These are phyloP conservation scores for Umbelopsis sp. DNA, from an alignment of 192 early-diverging fungal species.

Conservation along the genomic window DNA sequence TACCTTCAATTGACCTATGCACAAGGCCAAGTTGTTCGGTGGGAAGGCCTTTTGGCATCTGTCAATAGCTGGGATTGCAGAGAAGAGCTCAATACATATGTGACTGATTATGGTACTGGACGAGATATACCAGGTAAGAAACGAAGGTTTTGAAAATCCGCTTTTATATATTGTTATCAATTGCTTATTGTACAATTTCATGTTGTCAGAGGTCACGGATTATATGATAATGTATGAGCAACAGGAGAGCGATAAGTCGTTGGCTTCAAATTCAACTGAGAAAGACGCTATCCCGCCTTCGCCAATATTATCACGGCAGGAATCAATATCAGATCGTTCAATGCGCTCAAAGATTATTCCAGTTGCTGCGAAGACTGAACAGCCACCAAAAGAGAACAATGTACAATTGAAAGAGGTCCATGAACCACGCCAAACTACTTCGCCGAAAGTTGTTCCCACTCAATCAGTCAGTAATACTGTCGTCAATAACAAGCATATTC, in stretches of 20 bases:
- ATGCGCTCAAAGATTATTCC: not conserved
- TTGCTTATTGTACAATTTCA: not conserved
- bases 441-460: not conserved
- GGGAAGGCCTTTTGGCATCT: slow-evolving; percentile 61
- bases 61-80: slow-evolving; percentile 62
- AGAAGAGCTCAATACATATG: slow-evolving; percentile 60
- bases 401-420: too few species aligned
- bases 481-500: not conserved
- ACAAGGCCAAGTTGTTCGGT: slow-evolving; percentile 2
- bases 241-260: not conserved
- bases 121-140: slow-evolving; percentile 39
- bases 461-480: not conserved
- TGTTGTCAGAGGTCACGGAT: not conserved
- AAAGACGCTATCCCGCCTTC: not conserved
- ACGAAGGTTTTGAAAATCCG: too few species aligned
- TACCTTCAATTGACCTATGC: slow-evolving; percentile 44
- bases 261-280: not conserved
- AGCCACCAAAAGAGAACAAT: not conserved
- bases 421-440: too few species aligned
- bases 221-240: slow-evolving; percentile 8
- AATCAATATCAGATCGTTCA: not conserved
- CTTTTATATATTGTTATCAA: too few species aligned
- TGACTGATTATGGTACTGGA: slow-evolving; percentile 60
- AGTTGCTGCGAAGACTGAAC: not conserved
- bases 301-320: not conserved